Percentiles rank a stretch among this genome's conserved stretches.
Conservation (phyloP, 305 asterid genomes). For the Fraxinus baroniana region DNA sequence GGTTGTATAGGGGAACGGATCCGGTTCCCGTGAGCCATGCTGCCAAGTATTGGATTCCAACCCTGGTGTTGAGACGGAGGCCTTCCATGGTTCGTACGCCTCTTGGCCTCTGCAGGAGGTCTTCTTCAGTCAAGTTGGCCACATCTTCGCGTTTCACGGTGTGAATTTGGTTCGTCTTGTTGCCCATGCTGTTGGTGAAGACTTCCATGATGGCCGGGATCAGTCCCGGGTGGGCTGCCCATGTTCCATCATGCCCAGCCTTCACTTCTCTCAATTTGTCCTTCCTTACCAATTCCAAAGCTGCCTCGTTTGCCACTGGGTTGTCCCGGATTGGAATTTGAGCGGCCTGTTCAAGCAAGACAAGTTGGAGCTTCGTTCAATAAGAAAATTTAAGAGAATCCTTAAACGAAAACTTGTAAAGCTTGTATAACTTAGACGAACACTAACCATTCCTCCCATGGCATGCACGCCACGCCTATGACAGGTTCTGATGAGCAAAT, state of each 20-base stretch:
- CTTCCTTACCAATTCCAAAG: conserved; percentile 65
- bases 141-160: conserved; percentile 60
- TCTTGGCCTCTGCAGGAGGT: conserved; percentile 63
- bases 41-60: conserved; percentile 80
- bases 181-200: conserved; percentile 54
- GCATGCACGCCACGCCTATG: conserved; percentile 86
- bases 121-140: conserved; percentile 48
- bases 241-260: conserved; percentile 96
- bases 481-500: conserved; percentile 72
- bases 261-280: conserved; percentile 76
- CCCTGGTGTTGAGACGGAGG: conserved; percentile 79
- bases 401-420: not conserved
- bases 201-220: conserved; percentile 69
- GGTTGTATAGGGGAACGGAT: conserved; percentile 86
- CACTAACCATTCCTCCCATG: conserved; percentile 93
- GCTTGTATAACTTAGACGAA: not conserved
- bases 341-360: conserved; percentile 58
- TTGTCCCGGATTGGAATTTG: conserved; percentile 87
- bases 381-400: not conserved
- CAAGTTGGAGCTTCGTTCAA: not conserved
- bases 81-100: conserved; percentile 82
- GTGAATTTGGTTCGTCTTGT: conserved; percentile 60
- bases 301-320: conserved; percentile 71
- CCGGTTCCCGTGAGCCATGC: conserved; percentile 89
- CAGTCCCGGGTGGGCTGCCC: conserved; percentile 97